A percentile compares a stretch with the other conserved stretches of the same genome.
Evolutionary conservation across 306 rosid genomes (phyloP).

Genomic region (Medicago ruthenica): DNA sequence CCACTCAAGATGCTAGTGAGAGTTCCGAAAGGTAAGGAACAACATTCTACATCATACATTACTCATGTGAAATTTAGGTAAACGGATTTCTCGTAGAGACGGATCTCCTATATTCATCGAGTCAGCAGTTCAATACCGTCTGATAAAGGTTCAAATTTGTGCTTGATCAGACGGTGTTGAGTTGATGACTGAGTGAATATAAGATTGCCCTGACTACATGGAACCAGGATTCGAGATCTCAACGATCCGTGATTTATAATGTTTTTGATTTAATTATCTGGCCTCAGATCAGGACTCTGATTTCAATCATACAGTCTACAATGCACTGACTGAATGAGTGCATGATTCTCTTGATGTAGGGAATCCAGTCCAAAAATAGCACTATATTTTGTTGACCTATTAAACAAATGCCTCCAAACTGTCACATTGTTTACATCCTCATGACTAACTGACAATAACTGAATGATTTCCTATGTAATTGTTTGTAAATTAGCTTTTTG

Average conservation of each 20-base stretch:
- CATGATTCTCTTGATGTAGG: too few relatives aligned
- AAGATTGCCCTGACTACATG: background rate
- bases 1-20: slow-evolving; percentile 40
- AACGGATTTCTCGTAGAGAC: background rate
- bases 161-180: background rate
- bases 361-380: too few relatives aligned
- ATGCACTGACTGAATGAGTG: too few relatives aligned
- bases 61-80: background rate
- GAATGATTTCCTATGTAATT: slow-evolving; percentile 22
- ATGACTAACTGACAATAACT: slow-evolving; percentile 19
- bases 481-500: slow-evolving; percentile 37
- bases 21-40: slow-evolving; percentile 62
- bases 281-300: too few relatives aligned
- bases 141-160: background rate
- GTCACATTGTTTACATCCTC: slow-evolving; percentile 33
- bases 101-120: background rate
- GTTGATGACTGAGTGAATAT: background rate
- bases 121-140: background rate
- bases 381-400: background rate
- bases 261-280: too few relatives aligned
- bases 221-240: too few relatives aligned
- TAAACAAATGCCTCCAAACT: slow-evolving; percentile 4
- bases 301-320: too few relatives aligned
- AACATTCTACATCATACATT: background rate
- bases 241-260: too few relatives aligned